Conservation (phyloP, 257 asterid species). For the Scutellaria barbata region DNA sequence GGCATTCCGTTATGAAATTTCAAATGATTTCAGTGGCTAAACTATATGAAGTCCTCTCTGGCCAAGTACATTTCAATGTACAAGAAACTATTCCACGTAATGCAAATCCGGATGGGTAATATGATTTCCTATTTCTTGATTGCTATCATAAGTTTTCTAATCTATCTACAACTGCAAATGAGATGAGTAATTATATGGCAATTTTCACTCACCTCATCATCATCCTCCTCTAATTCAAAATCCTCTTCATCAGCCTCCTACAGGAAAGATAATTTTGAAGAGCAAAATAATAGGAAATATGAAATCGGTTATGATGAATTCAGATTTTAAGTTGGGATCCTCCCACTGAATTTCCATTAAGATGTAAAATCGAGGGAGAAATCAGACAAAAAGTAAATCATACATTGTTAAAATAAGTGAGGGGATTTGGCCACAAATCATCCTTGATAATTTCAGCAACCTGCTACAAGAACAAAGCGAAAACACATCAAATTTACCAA, state of each 20-base stretch:
- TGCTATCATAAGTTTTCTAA: too few relatives aligned
- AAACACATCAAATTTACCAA: background rate
- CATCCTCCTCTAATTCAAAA: conserved; percentile 54
- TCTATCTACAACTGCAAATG: background rate
- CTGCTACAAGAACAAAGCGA: conserved; percentile 42
- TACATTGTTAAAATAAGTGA: conserved; percentile 64
- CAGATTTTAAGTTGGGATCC: background rate
- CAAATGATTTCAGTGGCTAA: background rate
- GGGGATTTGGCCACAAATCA: conserved; percentile 77
- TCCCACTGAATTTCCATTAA: conserved; percentile 13
- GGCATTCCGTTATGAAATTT: background rate
- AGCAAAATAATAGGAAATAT: background rate
- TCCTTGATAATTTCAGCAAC: conserved; percentile 82
- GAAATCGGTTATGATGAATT: background rate
- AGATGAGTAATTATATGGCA: background rate
- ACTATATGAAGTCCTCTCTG: too few relatives aligned
- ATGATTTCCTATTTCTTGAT: background rate
- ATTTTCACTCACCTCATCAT: conserved; percentile 54
- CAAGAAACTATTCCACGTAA: too few relatives aligned
- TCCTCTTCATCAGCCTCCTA: conserved; percentile 74
- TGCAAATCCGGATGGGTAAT: too few relatives aligned
- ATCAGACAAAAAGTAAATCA: conserved; percentile 25
- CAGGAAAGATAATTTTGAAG: conserved; percentile 3
- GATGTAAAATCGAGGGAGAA: conserved; percentile 10
- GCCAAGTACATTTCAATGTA: too few relatives aligned